Base-by-base conservation (phyloP, 257 asterid genomes). In the Capsicum chinense region DNA sequence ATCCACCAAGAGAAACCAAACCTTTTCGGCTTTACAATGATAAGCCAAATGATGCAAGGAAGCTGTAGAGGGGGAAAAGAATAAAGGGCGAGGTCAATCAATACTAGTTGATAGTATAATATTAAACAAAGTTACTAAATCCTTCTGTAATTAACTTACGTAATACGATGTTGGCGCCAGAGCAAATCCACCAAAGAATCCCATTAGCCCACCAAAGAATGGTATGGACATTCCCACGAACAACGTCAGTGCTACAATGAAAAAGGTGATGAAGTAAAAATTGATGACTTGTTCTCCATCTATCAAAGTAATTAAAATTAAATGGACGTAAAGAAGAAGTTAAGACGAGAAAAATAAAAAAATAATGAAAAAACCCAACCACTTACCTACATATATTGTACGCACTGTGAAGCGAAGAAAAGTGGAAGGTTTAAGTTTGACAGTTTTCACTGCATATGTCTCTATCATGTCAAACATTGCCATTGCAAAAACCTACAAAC, bases 171-270 rank as follows among this genome's bases (percentile, higher is more conserved):
- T 95, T 9, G 97, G 98, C 35, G 95, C 97, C 87, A 93, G 88
- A 69, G 95, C 98, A 67, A 95, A 91, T 74, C 98, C 98, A 76
- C 98, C 98, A 69, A 95, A 93, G 90, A 95, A 95, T 80, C 98
- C 97, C 84, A 95, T 92, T 68, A 93, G 87, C 9, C 92, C 98
- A 62, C 97, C 97, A 82, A 95, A 95, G 91, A 95, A 95, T 11
- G 98, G 98, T 83, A 95, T 82, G 57, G 93, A 88, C 89, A 93
- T 91, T 63, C 88, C 98, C 71, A 92, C 11, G 60, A 93, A 85
- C 95, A 92, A 90, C 0, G 98, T 95, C n/a, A 92, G 0, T 9
- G 56, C 97, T 94, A 85, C 88, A 80, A 60, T 0, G 9, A 58
- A 62, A 57, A 47, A 11, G 71, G 47, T 13, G n/a, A 50, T 54